Evolutionary conservation across 257 asterid species (phyloP), one percentile per base, ranked within the genome.

Genomic region (Misopates orontium): DNA sequence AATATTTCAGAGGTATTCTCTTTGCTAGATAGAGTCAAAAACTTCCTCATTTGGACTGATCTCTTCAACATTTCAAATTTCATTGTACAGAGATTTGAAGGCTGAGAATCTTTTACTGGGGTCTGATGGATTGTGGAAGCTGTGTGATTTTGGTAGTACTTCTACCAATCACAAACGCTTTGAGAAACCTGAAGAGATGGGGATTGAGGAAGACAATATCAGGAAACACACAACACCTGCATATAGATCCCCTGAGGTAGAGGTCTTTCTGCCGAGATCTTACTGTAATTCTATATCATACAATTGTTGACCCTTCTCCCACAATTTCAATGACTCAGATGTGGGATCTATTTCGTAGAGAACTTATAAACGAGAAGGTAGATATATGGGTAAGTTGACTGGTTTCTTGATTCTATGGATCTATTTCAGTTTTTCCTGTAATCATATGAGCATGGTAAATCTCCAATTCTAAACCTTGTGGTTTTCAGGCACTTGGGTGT

Each of bases 201-300:
- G 99, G 60, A 82, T 94, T 50, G 99, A 94, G 86, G 99, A 94
- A 82, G 99, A 94, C 64, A 94, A 79, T 66, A 94, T 94, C 69
- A 79, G 99, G 84, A 94, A 94, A 75, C 80, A 87, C 80, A 94
- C 99, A 22, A 90, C 99, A 50, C 99, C 99, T 71, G 99, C 97
- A 78, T 93, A 93, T 80, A 84, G 99, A 83, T 81, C 97, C 75
- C 99, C 99, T 41, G 99, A 93, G 99, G 99, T 93, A 84, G 79
- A 67, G 74, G 66, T 62, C 77, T 77, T 78, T 65, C 51, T 68
- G 41, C 77, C 77, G 18, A 60, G 50, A 68, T 58, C 76, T 75
- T 71, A 68, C 45, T 28, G 11, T 36, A 3, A 36, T 36, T 18
- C 10, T 17, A 59, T 64, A 71, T 71, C 56, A 45, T 79, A 62